Evolutionary conservation across 768 basidiomycete genomes (phyloP).

Genomic region (Lentinula edodes): DNA sequence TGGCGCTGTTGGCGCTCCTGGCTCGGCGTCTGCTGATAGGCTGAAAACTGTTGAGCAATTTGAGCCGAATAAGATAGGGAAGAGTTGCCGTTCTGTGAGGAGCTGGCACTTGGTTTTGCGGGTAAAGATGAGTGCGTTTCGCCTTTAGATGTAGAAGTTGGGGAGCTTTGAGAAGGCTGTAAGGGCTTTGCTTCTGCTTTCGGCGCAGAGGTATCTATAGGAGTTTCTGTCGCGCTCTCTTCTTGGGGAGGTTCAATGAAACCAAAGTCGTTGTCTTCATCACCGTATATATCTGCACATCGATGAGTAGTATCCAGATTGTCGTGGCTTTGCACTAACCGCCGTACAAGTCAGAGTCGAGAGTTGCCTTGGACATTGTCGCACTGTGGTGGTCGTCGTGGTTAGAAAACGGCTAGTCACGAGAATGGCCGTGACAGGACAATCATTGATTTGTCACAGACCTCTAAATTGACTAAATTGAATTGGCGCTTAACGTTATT

Average conservation of each 20-base stretch:
- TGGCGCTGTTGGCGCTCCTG: constrained; percentile 51
- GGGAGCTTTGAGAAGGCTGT: background rate
- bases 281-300: constrained; percentile 2
- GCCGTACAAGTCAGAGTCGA: constrained; percentile 6
- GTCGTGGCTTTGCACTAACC: background rate
- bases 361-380: constrained; percentile 1
- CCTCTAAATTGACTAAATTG: background rate
- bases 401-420: background rate
- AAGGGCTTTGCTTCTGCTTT: background rate
- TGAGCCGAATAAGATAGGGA: constrained; percentile 45
- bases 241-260: background rate
- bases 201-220: background rate
- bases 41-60: constrained; percentile 60
- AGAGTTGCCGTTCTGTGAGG: background rate
- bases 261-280: constrained; percentile 8
- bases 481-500: background rate
- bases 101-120: constrained; percentile 1
- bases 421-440: background rate
- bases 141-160: background rate
- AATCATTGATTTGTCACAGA: background rate
- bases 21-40: constrained; percentile 60
- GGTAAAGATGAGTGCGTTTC: constrained; percentile 3
- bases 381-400: background rate
- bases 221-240: background rate
- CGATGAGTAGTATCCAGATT: background rate